These are phyloP conservation scores for Solanum pennellii DNA, from an alignment of 257 asterid species.

Conservation along the genomic window DNA sequence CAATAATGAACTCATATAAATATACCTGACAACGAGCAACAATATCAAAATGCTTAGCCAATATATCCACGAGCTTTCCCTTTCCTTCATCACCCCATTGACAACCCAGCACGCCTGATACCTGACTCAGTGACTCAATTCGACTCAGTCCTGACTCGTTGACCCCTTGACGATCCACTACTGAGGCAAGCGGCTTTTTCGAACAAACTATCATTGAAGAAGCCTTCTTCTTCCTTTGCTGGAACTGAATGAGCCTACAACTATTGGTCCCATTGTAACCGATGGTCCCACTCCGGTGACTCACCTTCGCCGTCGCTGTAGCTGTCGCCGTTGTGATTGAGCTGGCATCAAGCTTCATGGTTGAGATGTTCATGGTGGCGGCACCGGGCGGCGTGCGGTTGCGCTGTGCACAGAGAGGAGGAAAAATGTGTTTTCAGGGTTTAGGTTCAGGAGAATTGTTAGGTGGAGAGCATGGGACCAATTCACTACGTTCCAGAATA, in stretches of 20 bases:
- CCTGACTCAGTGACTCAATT: constrained; percentile 76
- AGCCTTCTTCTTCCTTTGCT: not conserved
- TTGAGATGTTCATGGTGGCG: constrained; percentile 31
- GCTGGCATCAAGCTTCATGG: constrained; percentile 9
- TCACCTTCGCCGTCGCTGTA: not conserved
- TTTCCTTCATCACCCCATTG: constrained; percentile 99
- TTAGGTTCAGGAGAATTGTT: not conserved
- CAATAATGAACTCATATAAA: not conserved
- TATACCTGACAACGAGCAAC: constrained; percentile 97
- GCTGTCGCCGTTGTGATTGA: constrained; percentile 13
- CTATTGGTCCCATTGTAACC: constrained; percentile 10
- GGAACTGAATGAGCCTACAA: not conserved
- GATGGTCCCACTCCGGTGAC: not conserved
- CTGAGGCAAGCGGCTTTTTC: constrained; percentile 12
- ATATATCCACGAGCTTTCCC: constrained; percentile 87
- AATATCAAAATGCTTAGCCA: constrained; percentile 80
- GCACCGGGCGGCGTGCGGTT: not conserved
- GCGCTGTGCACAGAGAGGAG: not conserved
- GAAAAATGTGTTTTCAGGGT: not conserved
- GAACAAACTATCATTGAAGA: constrained; percentile 17
- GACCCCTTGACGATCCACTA: constrained; percentile 11
- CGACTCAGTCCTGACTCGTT: constrained; percentile 27
- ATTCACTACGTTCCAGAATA: not conserved
- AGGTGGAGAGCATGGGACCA: not conserved
- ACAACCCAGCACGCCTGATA: constrained; percentile 86